Evolutionary conservation across 305 asterid species (phyloP).

Genomic region (Rubia peregrina): DNA sequence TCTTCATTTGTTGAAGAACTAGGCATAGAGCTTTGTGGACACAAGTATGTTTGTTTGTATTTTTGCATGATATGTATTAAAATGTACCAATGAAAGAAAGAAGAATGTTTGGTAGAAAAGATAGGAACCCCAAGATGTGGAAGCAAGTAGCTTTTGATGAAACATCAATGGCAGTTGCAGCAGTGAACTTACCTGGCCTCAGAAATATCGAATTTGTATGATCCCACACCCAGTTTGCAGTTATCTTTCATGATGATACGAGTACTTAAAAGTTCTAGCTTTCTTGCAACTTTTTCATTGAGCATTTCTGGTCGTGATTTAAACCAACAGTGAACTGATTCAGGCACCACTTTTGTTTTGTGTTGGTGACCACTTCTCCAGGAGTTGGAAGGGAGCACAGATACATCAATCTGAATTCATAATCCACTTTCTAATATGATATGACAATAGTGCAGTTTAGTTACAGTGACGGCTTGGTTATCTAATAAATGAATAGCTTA

Average conservation of each 20-base stretch:
- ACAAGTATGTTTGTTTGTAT: no score
- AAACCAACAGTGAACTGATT: conserved; percentile 4
- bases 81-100: conserved; percentile 97
- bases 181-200: conserved; percentile 89
- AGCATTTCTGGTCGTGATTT: not conserved
- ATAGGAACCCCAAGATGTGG: conserved; percentile 82
- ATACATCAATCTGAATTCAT: conserved; percentile 53
- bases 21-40: no score
- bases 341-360: conserved; percentile 9
- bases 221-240: conserved; percentile 17
- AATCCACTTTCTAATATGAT: not conserved
- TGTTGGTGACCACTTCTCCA: conserved; percentile 76
- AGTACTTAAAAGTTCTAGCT: not conserved
- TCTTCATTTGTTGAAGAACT: no score
- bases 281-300: not conserved
- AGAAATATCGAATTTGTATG: conserved; percentile 83
- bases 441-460: not conserved
- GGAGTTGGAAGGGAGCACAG: conserved; percentile 95
- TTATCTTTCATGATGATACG: not conserved
- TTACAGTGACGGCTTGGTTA: not conserved
- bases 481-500: not conserved
- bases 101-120: conserved; percentile 82
- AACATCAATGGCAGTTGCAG: conserved; percentile 86
- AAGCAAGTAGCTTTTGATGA: conserved; percentile 89
- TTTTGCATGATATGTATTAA: conserved; percentile 92